Base-by-base conservation (phyloP, 2,329 filamentous ascomycete genomes). In the Penicillium janthinellum region DNA sequence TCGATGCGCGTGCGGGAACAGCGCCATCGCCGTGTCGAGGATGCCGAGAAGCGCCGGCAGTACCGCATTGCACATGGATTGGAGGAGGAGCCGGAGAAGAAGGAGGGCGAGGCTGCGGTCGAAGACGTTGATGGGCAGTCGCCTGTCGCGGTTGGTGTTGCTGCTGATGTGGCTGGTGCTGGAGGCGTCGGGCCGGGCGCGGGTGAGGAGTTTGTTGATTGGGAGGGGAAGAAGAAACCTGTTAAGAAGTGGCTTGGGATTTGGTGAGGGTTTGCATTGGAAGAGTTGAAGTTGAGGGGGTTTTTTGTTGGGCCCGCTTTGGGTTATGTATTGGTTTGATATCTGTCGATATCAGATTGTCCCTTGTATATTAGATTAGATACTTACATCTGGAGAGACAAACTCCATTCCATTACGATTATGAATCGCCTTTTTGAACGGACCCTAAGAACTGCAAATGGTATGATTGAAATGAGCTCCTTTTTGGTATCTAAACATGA, bases 61-160 rank as follows among this genome's bases (percentile, higher is more conserved):
- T 99, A 92, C 78, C 87, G 93, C 70, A 88, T 91, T 77, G 91
- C 90, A 61, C 92, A 96, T 81, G 92, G 92, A 10, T 76, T 96
- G 71, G 89, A 92, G 74, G 80, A 79, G 67, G 72, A 69, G 60
- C 73, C 70, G 54, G 71, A 71, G 47, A 74, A 72, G 61, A 52
- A 56, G 60, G 75, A 74, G 34, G 71, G 73, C 53, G 71, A 77
- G 57, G 69, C 73, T 14, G 63, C 22, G 22, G 22, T 22, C 2
- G 22, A 22, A 22, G 22, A 48, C 28, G 71, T 65, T 62, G 73
- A 78, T 68, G 73, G 75, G 48, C 77, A 77, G 61, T 72, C 71
- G 62, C 68, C 70, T 67, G 68, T 79, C 76, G 74, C 75, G 70
- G 66, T 58, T 61, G 68, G 70, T 61, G 73, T 70, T 66, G 73